A percentile compares a stretch with the other conserved stretches of the same genome.
These are phyloP conservation scores for Ophiostoma populinum DNA, from an alignment of 2,329 filamentous ascomycete species.

Conservation along the genomic window DNA sequence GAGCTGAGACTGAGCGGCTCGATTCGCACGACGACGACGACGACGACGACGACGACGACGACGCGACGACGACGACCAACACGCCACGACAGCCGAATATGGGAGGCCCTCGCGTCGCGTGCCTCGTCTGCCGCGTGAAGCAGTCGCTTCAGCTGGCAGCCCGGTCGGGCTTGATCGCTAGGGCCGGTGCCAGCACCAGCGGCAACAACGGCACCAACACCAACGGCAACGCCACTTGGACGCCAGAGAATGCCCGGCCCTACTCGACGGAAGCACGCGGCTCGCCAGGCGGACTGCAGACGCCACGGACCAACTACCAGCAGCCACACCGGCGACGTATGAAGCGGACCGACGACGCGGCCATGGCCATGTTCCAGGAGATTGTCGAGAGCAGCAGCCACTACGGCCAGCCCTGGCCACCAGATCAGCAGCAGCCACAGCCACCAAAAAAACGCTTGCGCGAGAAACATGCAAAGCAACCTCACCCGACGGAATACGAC, in stretches of 20 bases:
- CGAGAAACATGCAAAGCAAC: no score
- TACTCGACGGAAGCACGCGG: no score
- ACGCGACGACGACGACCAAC: no score
- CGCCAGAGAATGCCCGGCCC: no score
- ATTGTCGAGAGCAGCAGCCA: conserved; percentile 8
- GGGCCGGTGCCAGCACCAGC: not conserved
- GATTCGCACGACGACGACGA: no score
- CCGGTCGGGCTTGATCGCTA: not conserved
- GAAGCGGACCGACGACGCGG: conserved; percentile 4
- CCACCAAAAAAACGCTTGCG: not conserved
- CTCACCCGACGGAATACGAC: no score
- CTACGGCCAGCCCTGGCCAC: not conserved
- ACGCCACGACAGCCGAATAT: conserved; percentile 6
- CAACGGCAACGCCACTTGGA: no score
- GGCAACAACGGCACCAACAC: not conserved
- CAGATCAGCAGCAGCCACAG: not conserved
- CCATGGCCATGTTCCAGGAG: conserved; percentile 12
- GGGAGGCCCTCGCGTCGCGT: conserved; percentile 10
- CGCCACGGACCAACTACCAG: not conserved
- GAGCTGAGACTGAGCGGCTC: no score
- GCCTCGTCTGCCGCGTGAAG: conserved; percentile 10
- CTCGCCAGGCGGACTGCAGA: no score
- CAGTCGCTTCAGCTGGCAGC: conserved; percentile 3
- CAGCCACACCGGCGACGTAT: not conserved
- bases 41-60: no score